Evolutionary conservation across 2,329 filamentous ascomycete species (phyloP), one percentile per base, ranked within the genome.

Genomic region (Alternaria novae-zelandiae): DNA sequence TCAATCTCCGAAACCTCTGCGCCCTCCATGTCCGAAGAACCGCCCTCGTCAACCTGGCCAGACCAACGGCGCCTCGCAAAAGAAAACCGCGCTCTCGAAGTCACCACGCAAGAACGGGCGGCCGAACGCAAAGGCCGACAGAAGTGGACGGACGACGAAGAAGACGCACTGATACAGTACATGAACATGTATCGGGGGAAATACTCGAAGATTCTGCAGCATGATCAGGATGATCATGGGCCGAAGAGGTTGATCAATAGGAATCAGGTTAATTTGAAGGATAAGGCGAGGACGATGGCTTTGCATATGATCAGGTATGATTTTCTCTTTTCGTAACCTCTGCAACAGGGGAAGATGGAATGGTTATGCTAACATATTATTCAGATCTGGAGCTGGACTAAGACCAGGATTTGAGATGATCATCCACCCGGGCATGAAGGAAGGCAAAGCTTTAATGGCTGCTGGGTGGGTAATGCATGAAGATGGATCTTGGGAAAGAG

Each of bases 231-330:
- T 53, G 36, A 49, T 7, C 17, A 45, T 5, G 65, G 63, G 2
- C 67, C 68, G 0, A 32, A 58, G 11, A 74, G 74, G 10, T 57
- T 79, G 20, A 70, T 78, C 11, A 67, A 74, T 5, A 80, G 87
- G 3, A 79, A 75, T 6, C 85, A 89, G 63, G 85, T 87, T 3
- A 84, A 86, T 47, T 64, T 88, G 8, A 83, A 83, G 65, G 82
- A 83, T 49, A 83, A 83, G 64, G 81, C 75, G 12, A 71, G 80
- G 53, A 82, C 76, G 46, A 79, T 83, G 72, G 79, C 80, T 11
- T 61, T 77, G 7, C 75, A 70, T 44, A 81, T 76, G 75, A 74
- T 81, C 30, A 79, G 78, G 82, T 82, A 71, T 67, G 79, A 58
- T 54, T 26, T 10, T 15, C 3, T 23, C 23, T 3, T 21, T 21